A percentile compares a stretch with the other conserved stretches of the same genome.
Evolutionary conservation across 169 alveolate species (phyloP).

Genomic region (Amoebophrya sp.): DNA sequence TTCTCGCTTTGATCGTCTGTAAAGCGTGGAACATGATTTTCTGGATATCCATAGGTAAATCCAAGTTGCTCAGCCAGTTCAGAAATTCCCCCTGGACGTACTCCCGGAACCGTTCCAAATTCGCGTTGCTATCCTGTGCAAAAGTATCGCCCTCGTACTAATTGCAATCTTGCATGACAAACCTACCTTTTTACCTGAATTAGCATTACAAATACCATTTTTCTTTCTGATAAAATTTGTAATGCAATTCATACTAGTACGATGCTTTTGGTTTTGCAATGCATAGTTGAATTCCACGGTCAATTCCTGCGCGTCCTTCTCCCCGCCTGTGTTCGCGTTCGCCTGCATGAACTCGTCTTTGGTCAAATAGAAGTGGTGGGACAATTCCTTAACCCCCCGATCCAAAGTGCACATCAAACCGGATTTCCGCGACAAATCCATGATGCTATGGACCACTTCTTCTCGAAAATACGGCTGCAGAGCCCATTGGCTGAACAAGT

Average conservation of each 20-base stretch:
- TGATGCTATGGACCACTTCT: not conserved
- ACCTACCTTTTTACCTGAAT: too few relatives aligned
- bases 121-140: too few relatives aligned
- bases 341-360: not conserved
- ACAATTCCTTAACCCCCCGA: not conserved
- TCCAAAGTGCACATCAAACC: not conserved
- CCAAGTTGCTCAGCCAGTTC: not conserved
- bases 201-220: too few relatives aligned
- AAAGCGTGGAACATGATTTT: not conserved
- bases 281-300: not conserved
- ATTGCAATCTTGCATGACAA: too few relatives aligned
- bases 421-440: not conserved
- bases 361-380: not conserved
- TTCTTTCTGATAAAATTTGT: too few relatives aligned
- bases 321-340: not conserved
- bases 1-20: not conserved
- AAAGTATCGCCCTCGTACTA: too few relatives aligned
- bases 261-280: too few relatives aligned
- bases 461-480: constrained; percentile 10
- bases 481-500: not conserved
- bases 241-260: too few relatives aligned
- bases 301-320: constrained; percentile 4
- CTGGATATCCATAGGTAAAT: not conserved
- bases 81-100: not conserved
- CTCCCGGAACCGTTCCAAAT: not conserved